Conservation (phyloP, 2,329 filamentous ascomycete species). For the Trichoderma asperellum region DNA sequence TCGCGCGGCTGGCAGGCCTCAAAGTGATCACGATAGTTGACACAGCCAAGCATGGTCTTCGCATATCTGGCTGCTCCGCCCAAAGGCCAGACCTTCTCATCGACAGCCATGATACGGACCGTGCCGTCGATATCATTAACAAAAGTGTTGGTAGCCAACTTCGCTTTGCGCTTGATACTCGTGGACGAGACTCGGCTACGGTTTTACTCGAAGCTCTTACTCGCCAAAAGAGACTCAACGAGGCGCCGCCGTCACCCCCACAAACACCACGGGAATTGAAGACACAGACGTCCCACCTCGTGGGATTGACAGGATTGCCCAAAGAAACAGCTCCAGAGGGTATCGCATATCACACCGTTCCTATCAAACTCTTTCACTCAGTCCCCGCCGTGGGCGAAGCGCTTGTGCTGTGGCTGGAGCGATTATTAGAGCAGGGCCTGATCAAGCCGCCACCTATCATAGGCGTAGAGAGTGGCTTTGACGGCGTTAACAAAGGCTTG, state of each 20-base stretch:
- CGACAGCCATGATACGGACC: slow-evolving; percentile 63
- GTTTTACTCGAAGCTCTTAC: slow-evolving; percentile 59
- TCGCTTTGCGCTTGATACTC: slow-evolving; percentile 70
- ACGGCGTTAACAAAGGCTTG: slow-evolving; percentile 68
- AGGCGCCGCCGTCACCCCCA: slow-evolving; percentile 43
- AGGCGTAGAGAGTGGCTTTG: slow-evolving; percentile 64
- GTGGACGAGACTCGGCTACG: slow-evolving; percentile 65
- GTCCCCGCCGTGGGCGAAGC: slow-evolving; percentile 64
- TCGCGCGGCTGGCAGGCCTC: slow-evolving; percentile 68
- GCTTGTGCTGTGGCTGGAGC: slow-evolving; percentile 69
- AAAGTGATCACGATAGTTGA: slow-evolving; percentile 70
- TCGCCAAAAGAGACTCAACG: slow-evolving; percentile 33
- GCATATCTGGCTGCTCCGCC: slow-evolving; percentile 52
- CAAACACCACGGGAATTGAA: slow-evolving; percentile 41
- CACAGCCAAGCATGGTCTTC: slow-evolving; percentile 65
- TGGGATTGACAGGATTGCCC: slow-evolving; percentile 70
- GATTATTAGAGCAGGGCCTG: slow-evolving; percentile 57
- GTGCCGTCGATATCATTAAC: slow-evolving; percentile 68
- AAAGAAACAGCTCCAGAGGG: slow-evolving; percentile 54
- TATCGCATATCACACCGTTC: slow-evolving; percentile 65
- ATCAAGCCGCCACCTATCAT: slow-evolving; percentile 68
- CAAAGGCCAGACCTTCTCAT: slow-evolving; percentile 65
- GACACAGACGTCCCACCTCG: slow-evolving; percentile 56
- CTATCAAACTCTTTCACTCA: slow-evolving; percentile 77
- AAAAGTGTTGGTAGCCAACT: slow-evolving; percentile 60